A percentile compares a stretch with the other conserved stretches of the same genome.
phyloP scores from a whole-genome alignment of 2,329 filamentous ascomycete species.

The Penicillium sp. region DNA sequence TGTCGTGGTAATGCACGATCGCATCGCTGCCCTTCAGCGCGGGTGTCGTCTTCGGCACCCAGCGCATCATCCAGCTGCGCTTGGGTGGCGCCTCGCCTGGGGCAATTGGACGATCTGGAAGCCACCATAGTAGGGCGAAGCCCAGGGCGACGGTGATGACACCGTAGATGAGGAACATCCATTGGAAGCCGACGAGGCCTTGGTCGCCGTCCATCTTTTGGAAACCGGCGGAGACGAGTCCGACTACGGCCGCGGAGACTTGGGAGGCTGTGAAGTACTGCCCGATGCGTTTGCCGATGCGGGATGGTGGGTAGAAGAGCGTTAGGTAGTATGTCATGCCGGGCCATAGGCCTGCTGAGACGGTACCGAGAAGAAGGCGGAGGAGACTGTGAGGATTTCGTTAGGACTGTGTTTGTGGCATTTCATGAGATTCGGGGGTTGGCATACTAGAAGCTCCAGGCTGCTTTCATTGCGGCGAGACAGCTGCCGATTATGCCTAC shows the following conservation, averaged over 20 bases:
- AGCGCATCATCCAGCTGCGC: conserved; percentile 52
- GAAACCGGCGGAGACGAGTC: conserved; percentile 85
- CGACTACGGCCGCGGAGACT: conserved; percentile 83
- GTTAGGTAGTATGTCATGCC: conserved; percentile 93
- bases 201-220: conserved; percentile 81
- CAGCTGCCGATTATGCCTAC: conserved; percentile 82
- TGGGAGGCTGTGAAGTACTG: conserved; percentile 87
- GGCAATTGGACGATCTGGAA: conserved; percentile 75
- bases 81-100: conserved; percentile 50
- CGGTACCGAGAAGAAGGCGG: conserved; percentile 77
- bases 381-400: conserved; percentile 55
- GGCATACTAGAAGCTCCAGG: conserved; percentile 77
- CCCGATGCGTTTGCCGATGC: conserved; percentile 83
- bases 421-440: not conserved
- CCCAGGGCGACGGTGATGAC: conserved; percentile 71
- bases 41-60: conserved; percentile 67
- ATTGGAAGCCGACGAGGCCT: conserved; percentile 66
- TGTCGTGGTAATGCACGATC: conserved; percentile 75
- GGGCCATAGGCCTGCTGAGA: conserved; percentile 92
- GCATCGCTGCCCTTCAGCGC: conserved; percentile 76
- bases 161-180: conserved; percentile 87
- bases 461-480: conserved; percentile 75
- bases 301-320: conserved; percentile 83
- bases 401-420: conserved; percentile 4
- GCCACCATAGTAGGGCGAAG: conserved; percentile 78